phyloP scores from a whole-genome alignment of 305 asterid species.

The Rubia tinctorum region DNA sequence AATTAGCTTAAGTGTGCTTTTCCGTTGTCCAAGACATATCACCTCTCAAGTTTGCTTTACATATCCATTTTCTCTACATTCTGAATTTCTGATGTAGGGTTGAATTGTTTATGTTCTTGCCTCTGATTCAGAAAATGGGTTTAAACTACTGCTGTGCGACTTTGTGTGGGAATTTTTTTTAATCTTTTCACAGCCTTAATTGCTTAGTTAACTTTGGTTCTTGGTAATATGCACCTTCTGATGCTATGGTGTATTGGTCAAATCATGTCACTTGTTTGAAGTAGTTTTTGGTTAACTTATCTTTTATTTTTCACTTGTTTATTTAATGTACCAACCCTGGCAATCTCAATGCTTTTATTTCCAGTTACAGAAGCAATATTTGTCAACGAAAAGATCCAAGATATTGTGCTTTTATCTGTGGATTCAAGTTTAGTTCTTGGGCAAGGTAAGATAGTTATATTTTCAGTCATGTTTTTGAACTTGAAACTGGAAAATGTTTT shows the following conservation, averaged over 20 bases:
- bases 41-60: neutral
- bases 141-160: neutral
- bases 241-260: neutral
- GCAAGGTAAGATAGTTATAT: constrained; percentile 52
- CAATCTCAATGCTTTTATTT: constrained; percentile 13
- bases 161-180: neutral
- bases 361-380: constrained; percentile 68
- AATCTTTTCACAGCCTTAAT: too few species aligned
- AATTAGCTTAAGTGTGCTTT: neutral
- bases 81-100: neutral
- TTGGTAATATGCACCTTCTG: neutral
- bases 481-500: neutral
- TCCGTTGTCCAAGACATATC: neutral
- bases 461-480: neutral
- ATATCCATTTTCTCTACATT: neutral
- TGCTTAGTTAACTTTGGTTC: neutral
- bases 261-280: constrained; percentile 1
- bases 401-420: constrained; percentile 55
- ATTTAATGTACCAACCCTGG: constrained; percentile 10
- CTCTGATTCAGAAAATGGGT: neutral
- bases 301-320: neutral
- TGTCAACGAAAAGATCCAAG: constrained; percentile 72
- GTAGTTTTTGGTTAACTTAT: neutral
- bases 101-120: neutral
- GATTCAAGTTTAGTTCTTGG: constrained; percentile 72